Conservation (phyloP, 148 eudicot genomes). For the Salicornia ramosissima region DNA sequence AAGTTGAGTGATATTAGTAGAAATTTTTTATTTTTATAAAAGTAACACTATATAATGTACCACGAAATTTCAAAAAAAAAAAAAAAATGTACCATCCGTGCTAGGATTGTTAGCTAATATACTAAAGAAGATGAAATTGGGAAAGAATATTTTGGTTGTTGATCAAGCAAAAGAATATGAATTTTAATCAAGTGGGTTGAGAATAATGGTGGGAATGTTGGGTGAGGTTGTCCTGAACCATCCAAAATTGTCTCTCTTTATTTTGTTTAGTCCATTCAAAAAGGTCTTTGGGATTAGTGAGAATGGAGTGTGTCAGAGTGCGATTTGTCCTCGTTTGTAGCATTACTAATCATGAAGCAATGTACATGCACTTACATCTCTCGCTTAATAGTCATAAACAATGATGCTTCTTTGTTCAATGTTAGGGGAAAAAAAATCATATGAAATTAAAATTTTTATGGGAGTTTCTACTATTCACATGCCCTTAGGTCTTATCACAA, state of each 20-base stretch:
- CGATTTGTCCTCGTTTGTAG: background rate
- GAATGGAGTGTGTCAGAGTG: background rate
- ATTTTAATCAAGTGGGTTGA: slow-evolving; percentile 5
- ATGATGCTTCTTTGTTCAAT: no score
- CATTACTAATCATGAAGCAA: background rate
- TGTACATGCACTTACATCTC: no score
- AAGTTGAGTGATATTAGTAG: slow-evolving; percentile 14
- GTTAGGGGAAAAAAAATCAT: no score
- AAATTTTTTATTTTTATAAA: no score
- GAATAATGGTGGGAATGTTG: slow-evolving; percentile 20
- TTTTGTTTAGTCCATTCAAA: slow-evolving; percentile 3
- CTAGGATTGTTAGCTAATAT: no score
- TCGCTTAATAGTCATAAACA: no score
- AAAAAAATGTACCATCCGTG: background rate
- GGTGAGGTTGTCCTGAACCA: slow-evolving; percentile 14
- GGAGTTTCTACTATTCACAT: no score
- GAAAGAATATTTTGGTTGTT: slow-evolving; percentile 16
- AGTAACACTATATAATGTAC: background rate
- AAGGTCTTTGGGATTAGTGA: background rate
- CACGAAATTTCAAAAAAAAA: background rate
- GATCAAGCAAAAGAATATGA: slow-evolving; percentile 10
- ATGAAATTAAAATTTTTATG: no score
- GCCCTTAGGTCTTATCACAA: no score
- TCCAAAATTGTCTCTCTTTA: slow-evolving; percentile 14
- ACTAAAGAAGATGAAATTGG: slow-evolving; percentile 22